phyloP scores from a whole-genome alignment of 495 filamentous ascomycete genomes.

The Extremus antarcticus region DNA sequence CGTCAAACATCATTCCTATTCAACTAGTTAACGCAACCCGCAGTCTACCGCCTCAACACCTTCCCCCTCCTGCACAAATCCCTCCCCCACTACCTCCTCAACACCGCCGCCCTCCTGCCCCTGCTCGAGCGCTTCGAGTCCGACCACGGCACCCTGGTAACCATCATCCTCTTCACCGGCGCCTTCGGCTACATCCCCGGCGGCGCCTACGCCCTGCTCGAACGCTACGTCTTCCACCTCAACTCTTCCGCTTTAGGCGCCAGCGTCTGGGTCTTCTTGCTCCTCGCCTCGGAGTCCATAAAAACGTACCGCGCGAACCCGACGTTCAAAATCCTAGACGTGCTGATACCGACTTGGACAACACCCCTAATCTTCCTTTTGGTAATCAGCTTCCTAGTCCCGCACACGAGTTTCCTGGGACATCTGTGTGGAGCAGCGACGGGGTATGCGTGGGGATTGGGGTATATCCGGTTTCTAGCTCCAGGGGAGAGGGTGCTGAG shows the following conservation, averaged over 20 bases:
- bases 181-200: conserved; percentile 36
- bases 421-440: conserved; percentile 71
- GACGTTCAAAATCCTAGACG: conserved; percentile 44
- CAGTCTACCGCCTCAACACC: conserved; percentile 89
- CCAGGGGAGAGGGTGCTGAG: conserved; percentile 72
- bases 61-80: conserved; percentile 79
- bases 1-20: not conserved
- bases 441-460: conserved; percentile 77
- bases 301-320: conserved; percentile 67
- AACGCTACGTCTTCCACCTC: conserved; percentile 22
- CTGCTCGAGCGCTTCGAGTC: conserved; percentile 84
- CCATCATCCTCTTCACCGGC: conserved; percentile 73
- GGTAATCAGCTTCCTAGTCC: conserved; percentile 60
- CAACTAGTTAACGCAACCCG: not conserved
- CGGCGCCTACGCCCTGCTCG: conserved; percentile 26
- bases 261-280: conserved; percentile 84
- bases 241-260: conserved; percentile 69
- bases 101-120: conserved; percentile 67
- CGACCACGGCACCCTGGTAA: conserved; percentile 84
- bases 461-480: conserved; percentile 73
- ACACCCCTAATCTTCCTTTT: conserved; percentile 67
- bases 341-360: conserved; percentile 82
- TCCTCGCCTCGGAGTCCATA: conserved; percentile 73
- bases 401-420: conserved; percentile 71
- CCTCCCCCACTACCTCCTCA: conserved; percentile 69